These are phyloP conservation scores for Vigna reflexopilosa DNA, from an alignment of 306 rosid species.

Conservation along the genomic window DNA sequence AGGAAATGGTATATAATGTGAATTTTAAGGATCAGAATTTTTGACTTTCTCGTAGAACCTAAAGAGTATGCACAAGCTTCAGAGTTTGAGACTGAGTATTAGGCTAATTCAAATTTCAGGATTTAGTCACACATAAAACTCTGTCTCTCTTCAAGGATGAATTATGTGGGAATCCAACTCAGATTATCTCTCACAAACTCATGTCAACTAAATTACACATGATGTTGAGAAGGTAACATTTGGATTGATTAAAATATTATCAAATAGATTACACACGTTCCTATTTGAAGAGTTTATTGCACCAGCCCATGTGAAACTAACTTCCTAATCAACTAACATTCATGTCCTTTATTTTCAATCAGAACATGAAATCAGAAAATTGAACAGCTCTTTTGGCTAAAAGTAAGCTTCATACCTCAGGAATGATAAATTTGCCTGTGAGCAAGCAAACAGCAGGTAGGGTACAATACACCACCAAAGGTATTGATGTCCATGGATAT, in stretches of 20 bases:
- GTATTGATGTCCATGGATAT: conserved; percentile 81
- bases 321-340: neutral
- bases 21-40: too few relatives aligned
- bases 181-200: too few relatives aligned
- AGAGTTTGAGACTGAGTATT: too few relatives aligned
- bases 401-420: conserved; percentile 57
- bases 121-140: too few relatives aligned
- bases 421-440: conserved; percentile 71
- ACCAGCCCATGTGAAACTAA: neutral
- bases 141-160: too few relatives aligned
- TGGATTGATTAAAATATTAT: neutral
- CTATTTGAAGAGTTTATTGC: neutral
- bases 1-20: too few relatives aligned
- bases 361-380: neutral
- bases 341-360: neutral
- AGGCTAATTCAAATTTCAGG: too few relatives aligned
- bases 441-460: conserved; percentile 80
- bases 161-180: too few relatives aligned
- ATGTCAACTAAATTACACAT: too few relatives aligned
- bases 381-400: neutral
- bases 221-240: too few relatives aligned
- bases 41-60: too few relatives aligned
- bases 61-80: too few relatives aligned
- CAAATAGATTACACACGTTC: neutral
- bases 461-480: conserved; percentile 72